Conservation (phyloP, 2,329 filamentous ascomycete species). For the Didymosphaeria variabile region DNA sequence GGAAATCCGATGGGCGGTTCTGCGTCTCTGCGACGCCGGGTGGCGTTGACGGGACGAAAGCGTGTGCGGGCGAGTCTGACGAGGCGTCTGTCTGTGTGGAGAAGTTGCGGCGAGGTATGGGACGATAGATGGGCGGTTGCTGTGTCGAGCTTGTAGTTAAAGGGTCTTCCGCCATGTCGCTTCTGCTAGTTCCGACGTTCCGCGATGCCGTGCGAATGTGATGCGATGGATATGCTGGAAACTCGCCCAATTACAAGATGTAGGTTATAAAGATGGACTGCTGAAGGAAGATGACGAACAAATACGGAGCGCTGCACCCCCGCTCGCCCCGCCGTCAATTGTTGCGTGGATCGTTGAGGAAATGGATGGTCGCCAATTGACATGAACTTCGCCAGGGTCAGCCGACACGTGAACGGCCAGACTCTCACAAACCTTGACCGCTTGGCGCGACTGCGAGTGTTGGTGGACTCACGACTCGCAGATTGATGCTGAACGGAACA, state of each 20-base stretch:
- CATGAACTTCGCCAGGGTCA: conserved; percentile 11
- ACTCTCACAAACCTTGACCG: background rate
- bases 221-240: conserved; percentile 4
- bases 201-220: conserved; percentile 1
- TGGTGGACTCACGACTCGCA: conserved; percentile 1
- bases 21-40: conserved; percentile 31
- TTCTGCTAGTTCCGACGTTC: conserved; percentile 13
- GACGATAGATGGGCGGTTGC: conserved; percentile 47
- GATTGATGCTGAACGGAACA: background rate
- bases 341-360: conserved; percentile 15
- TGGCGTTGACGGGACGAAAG: conserved; percentile 28
- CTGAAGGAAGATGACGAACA: conserved; percentile 2
- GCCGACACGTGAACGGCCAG: conserved; percentile 14
- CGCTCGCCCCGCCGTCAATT: conserved; percentile 17
- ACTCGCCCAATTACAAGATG: conserved; percentile 13
- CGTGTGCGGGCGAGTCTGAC: conserved; percentile 39
- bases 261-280: background rate
- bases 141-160: conserved; percentile 31
- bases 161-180: conserved; percentile 41
- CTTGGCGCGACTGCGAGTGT: conserved; percentile 5
- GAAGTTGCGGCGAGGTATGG: conserved; percentile 51
- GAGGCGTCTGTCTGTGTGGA: conserved; percentile 29
- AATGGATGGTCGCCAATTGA: conserved; percentile 8
- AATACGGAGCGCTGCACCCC: conserved; percentile 3
- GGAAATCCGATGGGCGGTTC: conserved; percentile 43